phyloP scores from a whole-genome alignment of 495 filamentous ascomycete species.

The Xylaria scruposa region DNA sequence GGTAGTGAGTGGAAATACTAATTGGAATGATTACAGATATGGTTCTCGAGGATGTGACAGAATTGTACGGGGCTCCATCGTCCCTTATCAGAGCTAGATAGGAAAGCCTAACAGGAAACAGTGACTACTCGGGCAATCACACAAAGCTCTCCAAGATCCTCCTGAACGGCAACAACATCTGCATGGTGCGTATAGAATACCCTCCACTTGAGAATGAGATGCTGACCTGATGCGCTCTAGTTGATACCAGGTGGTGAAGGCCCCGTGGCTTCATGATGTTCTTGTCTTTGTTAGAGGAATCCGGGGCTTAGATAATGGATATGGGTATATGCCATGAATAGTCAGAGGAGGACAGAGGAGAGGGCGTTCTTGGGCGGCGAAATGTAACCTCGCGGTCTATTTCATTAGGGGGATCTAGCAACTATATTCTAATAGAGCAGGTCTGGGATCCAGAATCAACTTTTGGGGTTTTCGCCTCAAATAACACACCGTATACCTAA shows the following conservation, averaged over 20 bases:
- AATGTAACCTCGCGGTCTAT: constrained; percentile 16
- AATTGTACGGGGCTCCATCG: constrained; percentile 67
- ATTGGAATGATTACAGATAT: constrained; percentile 68
- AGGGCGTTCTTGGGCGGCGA: constrained; percentile 10
- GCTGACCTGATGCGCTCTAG: constrained; percentile 48
- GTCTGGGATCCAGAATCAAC: constrained; percentile 8
- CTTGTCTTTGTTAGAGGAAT: background rate
- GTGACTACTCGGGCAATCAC: constrained; percentile 86
- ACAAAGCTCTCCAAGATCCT: constrained; percentile 91
- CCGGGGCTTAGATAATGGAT: background rate
- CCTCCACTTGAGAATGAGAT: constrained; percentile 8
- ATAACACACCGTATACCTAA: constrained; percentile 6
- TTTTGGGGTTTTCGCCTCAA: background rate
- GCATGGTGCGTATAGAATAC: constrained; percentile 74
- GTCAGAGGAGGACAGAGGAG: background rate
- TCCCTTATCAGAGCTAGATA: background rate
- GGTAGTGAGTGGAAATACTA: constrained; percentile 20
- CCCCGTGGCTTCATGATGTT: constrained; percentile 51
- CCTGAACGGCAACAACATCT: constrained; percentile 98
- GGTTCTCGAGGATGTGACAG: constrained; percentile 96
- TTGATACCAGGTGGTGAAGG: constrained; percentile 90
- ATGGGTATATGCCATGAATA: background rate
- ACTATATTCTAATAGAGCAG: constrained; percentile 16
- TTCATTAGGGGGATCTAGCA: constrained; percentile 16
- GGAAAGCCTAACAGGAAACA: constrained; percentile 43